Conservation (phyloP, 148 eudicot species). For the Nepenthes gracilis region DNA sequence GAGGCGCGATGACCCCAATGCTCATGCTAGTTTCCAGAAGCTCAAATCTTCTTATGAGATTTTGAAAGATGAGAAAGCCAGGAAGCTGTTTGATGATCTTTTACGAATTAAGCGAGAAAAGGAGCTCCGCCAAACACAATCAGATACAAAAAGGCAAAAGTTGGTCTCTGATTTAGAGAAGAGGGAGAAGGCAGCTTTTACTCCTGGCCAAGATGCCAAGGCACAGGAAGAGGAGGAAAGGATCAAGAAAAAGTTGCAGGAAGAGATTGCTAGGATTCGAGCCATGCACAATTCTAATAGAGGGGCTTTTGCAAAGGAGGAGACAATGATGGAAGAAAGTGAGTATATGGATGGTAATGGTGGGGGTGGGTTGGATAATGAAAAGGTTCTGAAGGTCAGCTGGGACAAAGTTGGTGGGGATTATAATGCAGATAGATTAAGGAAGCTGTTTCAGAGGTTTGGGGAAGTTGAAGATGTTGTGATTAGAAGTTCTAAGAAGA, state of each 20-base stretch:
- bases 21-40: conserved; percentile 45
- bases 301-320: conserved; percentile 7
- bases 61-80: conserved; percentile 39
- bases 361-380: conserved; percentile 26
- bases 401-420: conserved; percentile 49
- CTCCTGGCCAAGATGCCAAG: conserved; percentile 21
- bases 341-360: conserved; percentile 4
- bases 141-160: conserved; percentile 41
- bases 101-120: conserved; percentile 40
- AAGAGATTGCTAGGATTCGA: conserved; percentile 49
- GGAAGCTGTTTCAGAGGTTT: conserved; percentile 38
- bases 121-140: conserved; percentile 25
- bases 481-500: conserved; percentile 42
- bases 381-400: conserved; percentile 51
- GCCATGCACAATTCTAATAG: conserved; percentile 30
- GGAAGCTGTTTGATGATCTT: conserved; percentile 52
- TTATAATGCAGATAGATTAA: conserved; percentile 36
- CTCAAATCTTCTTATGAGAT: conserved; percentile 46
- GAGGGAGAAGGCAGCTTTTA: conserved; percentile 34
- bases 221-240: conserved; percentile 48
- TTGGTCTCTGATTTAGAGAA: conserved; percentile 67
- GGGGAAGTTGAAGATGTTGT: conserved; percentile 68
- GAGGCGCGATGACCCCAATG: conserved; percentile 53
- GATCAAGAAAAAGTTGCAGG: conserved; percentile 36
- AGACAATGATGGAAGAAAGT: conserved; percentile 2